Evolutionary conservation across 345 rosid genomes (phyloP).

Genomic region (Lepidium sativum): DNA sequence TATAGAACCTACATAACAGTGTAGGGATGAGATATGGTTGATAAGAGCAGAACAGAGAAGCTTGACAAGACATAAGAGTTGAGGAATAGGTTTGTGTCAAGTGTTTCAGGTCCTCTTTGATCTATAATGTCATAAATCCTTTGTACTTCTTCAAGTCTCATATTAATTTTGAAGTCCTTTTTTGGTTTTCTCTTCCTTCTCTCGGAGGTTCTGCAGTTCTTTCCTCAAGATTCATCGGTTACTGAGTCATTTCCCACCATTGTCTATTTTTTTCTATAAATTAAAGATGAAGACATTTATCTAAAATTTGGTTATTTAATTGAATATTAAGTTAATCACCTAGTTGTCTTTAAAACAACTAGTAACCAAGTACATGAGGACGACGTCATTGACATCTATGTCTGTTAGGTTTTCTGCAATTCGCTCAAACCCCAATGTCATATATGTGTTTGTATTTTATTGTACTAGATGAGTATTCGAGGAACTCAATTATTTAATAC

Average conservation of each 20-base stretch:
- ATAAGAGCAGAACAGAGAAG: constrained; percentile 15
- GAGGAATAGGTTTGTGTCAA: constrained; percentile 16
- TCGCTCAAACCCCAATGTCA: constrained; percentile 25
- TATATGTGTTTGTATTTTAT: neutral
- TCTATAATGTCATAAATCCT: constrained; percentile 15
- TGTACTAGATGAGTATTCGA: neutral
- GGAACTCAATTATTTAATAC: constrained; percentile 9
- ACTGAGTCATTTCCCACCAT: constrained; percentile 20
- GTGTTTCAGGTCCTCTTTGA: constrained; percentile 17
- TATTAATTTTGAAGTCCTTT: neutral
- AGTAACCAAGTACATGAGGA: constrained; percentile 22
- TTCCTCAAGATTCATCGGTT: constrained; percentile 17
- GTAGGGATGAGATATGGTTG: neutral
- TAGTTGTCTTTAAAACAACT: constrained; percentile 15
- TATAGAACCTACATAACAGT: constrained; percentile 6
- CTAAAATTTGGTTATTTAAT: constrained; percentile 3
- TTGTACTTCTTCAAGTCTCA: neutral
- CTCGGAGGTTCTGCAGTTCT: constrained; percentile 21
- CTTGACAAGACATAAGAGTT: constrained; percentile 41
- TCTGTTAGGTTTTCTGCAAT: constrained; percentile 18
- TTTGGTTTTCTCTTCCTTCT: neutral
- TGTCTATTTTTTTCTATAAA: neutral
- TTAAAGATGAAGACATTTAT: neutral
- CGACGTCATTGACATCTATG: constrained; percentile 30
- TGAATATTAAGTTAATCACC: neutral